Base-by-base conservation (phyloP, 2,329 filamentous ascomycete genomes). In the Aureobasidium sp. region DNA sequence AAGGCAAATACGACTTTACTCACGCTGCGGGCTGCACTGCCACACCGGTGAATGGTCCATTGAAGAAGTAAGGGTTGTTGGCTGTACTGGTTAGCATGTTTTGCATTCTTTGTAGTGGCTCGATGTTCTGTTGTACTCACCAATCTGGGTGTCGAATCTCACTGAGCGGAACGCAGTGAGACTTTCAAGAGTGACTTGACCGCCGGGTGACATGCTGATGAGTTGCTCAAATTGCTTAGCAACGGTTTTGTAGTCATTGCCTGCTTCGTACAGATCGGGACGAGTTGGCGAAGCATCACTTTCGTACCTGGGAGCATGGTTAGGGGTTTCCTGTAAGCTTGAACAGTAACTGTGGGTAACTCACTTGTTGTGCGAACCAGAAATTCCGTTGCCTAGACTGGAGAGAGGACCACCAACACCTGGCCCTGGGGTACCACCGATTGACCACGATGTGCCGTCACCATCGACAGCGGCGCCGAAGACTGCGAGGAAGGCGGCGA, bases 391-490 rank as follows among this genome's bases (percentile, higher is more conserved):
- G 11, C 65, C 64, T 58, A 58, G 53, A 41, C 66, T 65, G 22
- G 67, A 57, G 39, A 69, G 59, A 25, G 65, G 66, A 27, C 45
- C 27, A 22, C 59, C 37, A 22, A 53, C 41, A n/a, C 48, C 39
- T 49, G 62, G 66, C 27, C 63, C 58, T 29, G 55, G 36, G 9
- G 63, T 36, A 14, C 70, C 71, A n/a, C 66, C 65, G 37, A 72
- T 72, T 14, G 66, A 68, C 68, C 70, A 73, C 4, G 63, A 58
- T 0, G 61, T 60, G 14, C 67, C 56, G 58, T 68, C 64, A 22
- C 72, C 73, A 55, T 70, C 70, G 36, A 73, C 56, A 20, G 73
- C 64, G 42, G 71, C 70, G 36, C 70, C 70, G 49, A 70, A 73
- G 37, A 69, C 65, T 22, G 71, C 64, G 17, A 74, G 68, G 64